These are phyloP conservation scores for Durusdinium trenchii DNA, from an alignment of 73 alveolate species.

Conservation along the genomic window DNA sequence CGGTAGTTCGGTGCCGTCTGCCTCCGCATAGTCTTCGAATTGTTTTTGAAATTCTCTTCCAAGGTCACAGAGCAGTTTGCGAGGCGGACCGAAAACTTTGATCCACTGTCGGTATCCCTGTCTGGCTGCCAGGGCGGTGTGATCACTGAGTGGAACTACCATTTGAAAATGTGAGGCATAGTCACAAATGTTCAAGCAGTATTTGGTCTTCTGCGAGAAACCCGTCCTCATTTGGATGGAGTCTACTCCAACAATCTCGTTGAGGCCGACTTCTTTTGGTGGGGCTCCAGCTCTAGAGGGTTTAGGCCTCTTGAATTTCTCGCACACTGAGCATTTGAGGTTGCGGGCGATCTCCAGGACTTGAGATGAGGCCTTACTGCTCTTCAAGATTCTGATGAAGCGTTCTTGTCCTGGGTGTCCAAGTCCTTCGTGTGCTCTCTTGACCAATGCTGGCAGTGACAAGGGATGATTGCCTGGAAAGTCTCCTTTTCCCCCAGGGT, in stretches of 20 bases:
- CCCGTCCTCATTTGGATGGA: background rate
- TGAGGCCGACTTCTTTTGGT: background rate
- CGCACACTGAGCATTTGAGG: background rate
- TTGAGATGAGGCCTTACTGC: background rate
- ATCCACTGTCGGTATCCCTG: background rate
- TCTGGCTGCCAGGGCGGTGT: background rate
- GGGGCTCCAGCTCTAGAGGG: background rate
- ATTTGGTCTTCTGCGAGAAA: background rate
- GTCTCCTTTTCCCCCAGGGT: too few species aligned
- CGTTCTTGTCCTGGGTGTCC: conserved; percentile 28
- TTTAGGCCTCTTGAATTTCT: background rate
- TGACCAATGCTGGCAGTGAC: background rate
- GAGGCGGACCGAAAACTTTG: background rate
- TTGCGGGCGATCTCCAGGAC: background rate
- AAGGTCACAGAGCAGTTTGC: background rate
- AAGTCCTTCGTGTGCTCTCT: conserved; percentile 1
- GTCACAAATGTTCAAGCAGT: background rate
- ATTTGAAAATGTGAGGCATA: conserved; percentile 17
- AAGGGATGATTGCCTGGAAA: too few species aligned
- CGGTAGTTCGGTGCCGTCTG: background rate
- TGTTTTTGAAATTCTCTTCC: background rate
- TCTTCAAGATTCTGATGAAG: background rate
- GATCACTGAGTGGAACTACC: background rate
- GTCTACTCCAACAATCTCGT: conserved; percentile 10
- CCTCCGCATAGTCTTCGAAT: background rate